Evolutionary conservation across 2,329 filamentous ascomycete species (phyloP), one percentile per base, ranked within the genome.

Genomic region (Exophiala alcalophila): DNA sequence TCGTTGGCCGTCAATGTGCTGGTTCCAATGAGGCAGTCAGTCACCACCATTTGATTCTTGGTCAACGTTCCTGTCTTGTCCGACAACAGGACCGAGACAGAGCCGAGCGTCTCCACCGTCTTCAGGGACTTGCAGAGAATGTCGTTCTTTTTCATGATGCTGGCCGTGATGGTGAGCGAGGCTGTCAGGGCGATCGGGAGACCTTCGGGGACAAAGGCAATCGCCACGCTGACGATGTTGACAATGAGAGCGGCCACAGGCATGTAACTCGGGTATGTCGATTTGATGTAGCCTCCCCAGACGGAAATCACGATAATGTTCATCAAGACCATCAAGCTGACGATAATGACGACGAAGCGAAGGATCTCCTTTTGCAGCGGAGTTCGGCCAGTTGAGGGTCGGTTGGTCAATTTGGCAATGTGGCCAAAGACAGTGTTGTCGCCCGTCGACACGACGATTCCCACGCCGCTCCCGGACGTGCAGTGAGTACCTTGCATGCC

Each of bases 401-500:
- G 73, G 36, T 78, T 84, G 0, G 84, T 86, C 36, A 89, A 67
- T 51, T 80, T 80, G 1, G 85, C 84, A 52, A 90, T 85, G 33
- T 81, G 77, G 6, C 85, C 84, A 61, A 90, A 88, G 15, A 90
- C 80, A 0, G 85, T 88, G 10, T 67, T 70, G 59, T 87, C 82
- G 6, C 84, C 84, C 0, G 81, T 89, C 1, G 80, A 50, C 8
- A 90, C 79, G 2, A 86, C 81, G 7, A 89, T 65, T 12, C 81
- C 84, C 10, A 74, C 68, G 37, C 77, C 81, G 15, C 70, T 80
- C 3, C 85, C 85, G 5, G 80, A 80, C 3, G 84, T 78, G 53
- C 84, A 88, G 57, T 89, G 83, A 0, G 85, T 88, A n/a, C 86
- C 84, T 59, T 88, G 84, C 7, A 90, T 71, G 15, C 84, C 84